phyloP scores from a whole-genome alignment of 805 yeast genomes.

The Candida pseudoglaebosa region DNA sequence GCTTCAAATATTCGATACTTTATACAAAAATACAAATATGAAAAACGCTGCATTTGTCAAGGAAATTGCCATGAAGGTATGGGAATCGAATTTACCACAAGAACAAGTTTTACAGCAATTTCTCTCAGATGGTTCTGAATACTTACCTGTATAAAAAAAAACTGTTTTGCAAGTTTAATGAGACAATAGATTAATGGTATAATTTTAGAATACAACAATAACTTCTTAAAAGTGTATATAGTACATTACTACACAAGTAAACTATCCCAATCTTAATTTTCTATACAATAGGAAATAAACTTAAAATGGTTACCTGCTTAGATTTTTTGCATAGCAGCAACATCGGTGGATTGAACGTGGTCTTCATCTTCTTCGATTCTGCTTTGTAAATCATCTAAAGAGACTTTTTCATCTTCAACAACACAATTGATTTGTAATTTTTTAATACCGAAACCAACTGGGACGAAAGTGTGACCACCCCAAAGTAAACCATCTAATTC shows the following conservation, averaged over 20 bases:
- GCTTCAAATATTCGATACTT: slow-evolving; percentile 32
- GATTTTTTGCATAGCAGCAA: slow-evolving; percentile 98
- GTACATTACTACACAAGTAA: slow-evolving; percentile 4
- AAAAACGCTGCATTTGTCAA: slow-evolving; percentile 47
- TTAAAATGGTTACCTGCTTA: slow-evolving; percentile 38
- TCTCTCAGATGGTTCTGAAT: slow-evolving; percentile 50
- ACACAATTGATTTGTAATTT: slow-evolving; percentile 98
- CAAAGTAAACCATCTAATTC: slow-evolving; percentile 91
- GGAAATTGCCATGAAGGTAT: slow-evolving; percentile 40
- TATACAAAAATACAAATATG: slow-evolving; percentile 50
- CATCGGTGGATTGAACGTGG: slow-evolving; percentile 98
- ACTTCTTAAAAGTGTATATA: background rate
- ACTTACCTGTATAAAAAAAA: slow-evolving; percentile 32
- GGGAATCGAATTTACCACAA: slow-evolving; percentile 41
- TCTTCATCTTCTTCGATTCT: slow-evolving; percentile 89
- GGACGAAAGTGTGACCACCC: slow-evolving; percentile 97
- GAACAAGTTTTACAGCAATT: slow-evolving; percentile 46
- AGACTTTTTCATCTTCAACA: slow-evolving; percentile 95
- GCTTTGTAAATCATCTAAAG: slow-evolving; percentile 83
- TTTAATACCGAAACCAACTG: slow-evolving; percentile 99
- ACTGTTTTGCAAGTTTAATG: background rate
- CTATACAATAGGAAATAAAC: slow-evolving; percentile 5
- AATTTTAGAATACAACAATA: background rate
- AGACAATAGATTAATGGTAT: background rate
- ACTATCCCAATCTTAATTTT: background rate